phyloP scores from a whole-genome alignment of 75 land plant genomes.

The Larix kaempferi region DNA sequence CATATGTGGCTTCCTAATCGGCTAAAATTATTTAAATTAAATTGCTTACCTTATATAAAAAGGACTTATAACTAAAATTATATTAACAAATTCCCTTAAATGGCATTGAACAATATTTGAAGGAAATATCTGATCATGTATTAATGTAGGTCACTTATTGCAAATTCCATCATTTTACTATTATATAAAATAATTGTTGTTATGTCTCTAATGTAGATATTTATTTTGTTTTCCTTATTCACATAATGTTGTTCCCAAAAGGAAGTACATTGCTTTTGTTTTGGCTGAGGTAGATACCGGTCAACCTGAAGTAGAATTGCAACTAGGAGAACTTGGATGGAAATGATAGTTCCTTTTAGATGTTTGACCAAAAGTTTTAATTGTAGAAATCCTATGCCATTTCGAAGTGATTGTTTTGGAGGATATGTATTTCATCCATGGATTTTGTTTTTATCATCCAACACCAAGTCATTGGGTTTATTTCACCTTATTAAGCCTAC shows the following conservation, averaged over 20 bases:
- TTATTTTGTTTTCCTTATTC: slow-evolving; percentile 81
- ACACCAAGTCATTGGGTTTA: neutral
- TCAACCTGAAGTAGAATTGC: slow-evolving; percentile 65
- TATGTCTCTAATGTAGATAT: slow-evolving; percentile 38
- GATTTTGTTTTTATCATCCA: neutral
- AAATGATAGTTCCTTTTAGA: neutral
- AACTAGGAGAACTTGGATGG: slow-evolving; percentile 41
- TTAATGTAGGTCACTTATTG: neutral
- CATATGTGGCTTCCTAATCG: too few relatives aligned
- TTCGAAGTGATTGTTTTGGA: neutral
- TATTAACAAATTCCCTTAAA: neutral
- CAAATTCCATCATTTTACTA: neutral
- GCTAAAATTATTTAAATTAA: too few relatives aligned
- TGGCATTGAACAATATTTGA: neutral
- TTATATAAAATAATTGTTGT: neutral
- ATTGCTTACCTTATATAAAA: too few relatives aligned
- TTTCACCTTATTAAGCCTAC: too few relatives aligned
- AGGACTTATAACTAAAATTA: too few relatives aligned
- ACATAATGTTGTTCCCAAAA: slow-evolving; percentile 83
- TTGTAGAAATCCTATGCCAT: neutral
- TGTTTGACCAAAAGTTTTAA: neutral
- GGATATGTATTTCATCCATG: neutral
- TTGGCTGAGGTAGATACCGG: slow-evolving; percentile 78
- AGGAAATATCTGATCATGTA: neutral
- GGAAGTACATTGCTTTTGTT: slow-evolving; percentile 82